These are phyloP conservation scores for Acidomyces sp. DNA, from an alignment of 495 filamentous ascomycete species.

Conservation along the genomic window DNA sequence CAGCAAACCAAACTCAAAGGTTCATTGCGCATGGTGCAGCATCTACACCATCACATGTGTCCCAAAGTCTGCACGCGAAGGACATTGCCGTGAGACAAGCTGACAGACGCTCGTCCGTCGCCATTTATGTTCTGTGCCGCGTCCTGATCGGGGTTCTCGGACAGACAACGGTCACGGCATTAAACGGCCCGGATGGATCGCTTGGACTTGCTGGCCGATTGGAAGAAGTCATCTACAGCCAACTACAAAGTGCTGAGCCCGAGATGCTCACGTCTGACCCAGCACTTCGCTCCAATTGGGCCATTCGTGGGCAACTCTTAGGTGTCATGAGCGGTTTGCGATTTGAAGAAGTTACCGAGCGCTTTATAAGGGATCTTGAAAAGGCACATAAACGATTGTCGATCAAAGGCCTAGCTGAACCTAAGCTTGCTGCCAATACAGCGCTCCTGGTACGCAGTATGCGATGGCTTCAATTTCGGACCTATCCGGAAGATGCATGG, in stretches of 20 bases:
- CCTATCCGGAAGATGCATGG: conserved; percentile 60
- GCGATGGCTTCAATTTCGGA: conserved; percentile 68
- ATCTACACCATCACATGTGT: neutral
- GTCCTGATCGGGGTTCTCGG: conserved; percentile 88
- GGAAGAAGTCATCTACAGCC: conserved; percentile 87
- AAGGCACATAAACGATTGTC: conserved; percentile 57
- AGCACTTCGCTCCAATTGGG: conserved; percentile 84
- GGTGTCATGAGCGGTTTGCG: conserved; percentile 90
- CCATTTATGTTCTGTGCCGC: conserved; percentile 87
- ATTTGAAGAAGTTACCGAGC: conserved; percentile 67
- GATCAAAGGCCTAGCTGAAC: conserved; percentile 40
- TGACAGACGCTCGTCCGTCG: conserved; percentile 78
- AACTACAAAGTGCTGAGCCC: conserved; percentile 74
- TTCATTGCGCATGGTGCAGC: neutral
- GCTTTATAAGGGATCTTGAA: conserved; percentile 70
- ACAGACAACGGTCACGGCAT: conserved; percentile 61
- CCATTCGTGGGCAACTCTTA: conserved; percentile 76
- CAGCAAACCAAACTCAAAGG: conserved; percentile 1
- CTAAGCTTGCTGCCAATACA: conserved; percentile 62
- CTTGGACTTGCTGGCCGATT: conserved; percentile 52
- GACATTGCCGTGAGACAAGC: conserved; percentile 59
- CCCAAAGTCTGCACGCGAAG: conserved; percentile 10
- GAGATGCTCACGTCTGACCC: conserved; percentile 66
- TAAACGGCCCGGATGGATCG: conserved; percentile 70
- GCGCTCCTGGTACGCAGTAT: conserved; percentile 80